Base-by-base conservation (phyloP, 2,329 filamentous ascomycete species). In the Magnaporthiopsis incrustans region DNA sequence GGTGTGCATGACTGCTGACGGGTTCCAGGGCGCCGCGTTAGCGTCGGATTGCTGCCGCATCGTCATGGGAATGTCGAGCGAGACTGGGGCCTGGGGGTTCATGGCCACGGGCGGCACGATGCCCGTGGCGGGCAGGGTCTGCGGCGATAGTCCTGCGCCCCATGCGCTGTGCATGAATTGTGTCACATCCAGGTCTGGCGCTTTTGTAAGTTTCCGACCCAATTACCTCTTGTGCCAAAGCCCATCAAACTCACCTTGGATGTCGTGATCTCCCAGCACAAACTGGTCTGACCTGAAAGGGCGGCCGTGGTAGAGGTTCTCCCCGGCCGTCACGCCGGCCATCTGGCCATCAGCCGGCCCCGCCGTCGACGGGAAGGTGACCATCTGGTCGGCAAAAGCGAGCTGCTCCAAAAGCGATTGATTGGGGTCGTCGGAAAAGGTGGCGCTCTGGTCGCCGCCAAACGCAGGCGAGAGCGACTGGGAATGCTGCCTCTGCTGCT, bases 221-320 rank as follows among this genome's bases (percentile, higher is more conserved):
- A 6, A 6, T 18, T 1, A 58, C 71, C 68, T 62, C 69, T 70
- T 60, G 14, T 14, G 65, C 65, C 18, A 66, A 65, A n/a, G 18
- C 44, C 10, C 18, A 53, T 53, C 7, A 14, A 18, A 56, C 67
- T 26, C 25, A 67, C 67, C 62, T 56, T 59, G 62, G 27, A 66
- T 30, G n/a, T 61, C 60, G 44, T 67, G 68, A n/a, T 68, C 67
- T 3, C 26, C 32, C 26, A 69, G 60, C 22, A 65, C 44, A 4
- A 61, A 33, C 14, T 65, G 30, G 30, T 35, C 15, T 57, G 61
- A 57, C 30, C 44, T 32, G n/a, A 56, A 27, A 25, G 33, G 53
- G 25, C n/a, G 61, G 1, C 38, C 26, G n/a, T 62, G 44, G 22
- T 56, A 30, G 25, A 62, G n/a, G 32, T 38, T 62, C 12, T 53